phyloP scores from a whole-genome alignment of 2,329 filamentous ascomycete species.

The Apiospora malaysiana region DNA sequence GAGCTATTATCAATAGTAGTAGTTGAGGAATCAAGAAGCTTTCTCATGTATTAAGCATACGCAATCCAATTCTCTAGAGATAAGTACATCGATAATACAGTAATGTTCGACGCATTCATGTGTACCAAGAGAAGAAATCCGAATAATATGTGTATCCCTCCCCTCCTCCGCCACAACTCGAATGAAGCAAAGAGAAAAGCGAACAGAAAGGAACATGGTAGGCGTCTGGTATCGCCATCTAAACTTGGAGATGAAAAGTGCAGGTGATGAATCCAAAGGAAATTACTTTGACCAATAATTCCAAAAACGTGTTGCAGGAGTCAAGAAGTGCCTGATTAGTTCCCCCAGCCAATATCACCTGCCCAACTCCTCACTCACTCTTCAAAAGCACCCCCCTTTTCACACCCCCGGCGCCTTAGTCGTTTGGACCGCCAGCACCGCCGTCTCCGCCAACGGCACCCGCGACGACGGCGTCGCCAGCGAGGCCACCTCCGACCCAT shows the following conservation, averaged over 20 bases:
- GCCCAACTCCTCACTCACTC: background rate
- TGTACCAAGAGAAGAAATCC: background rate
- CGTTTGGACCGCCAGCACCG: background rate
- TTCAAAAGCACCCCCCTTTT: background rate
- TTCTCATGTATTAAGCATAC: background rate
- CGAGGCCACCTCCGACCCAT: background rate
- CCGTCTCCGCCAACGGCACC: conserved; percentile 6
- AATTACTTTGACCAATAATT: background rate
- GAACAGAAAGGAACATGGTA: too few relatives aligned
- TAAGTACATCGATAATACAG: conserved; percentile 8
- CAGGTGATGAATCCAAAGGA: background rate
- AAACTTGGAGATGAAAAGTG: background rate
- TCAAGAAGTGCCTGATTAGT: conserved; percentile 7
- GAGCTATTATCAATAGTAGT: background rate
- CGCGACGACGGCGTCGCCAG: background rate
- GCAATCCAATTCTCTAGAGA: background rate
- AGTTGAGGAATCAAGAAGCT: background rate
- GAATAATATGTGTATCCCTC: background rate
- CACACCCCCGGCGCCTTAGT: background rate
- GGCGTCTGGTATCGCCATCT: too few relatives aligned
- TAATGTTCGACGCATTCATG: conserved; percentile 18
- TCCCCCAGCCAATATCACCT: background rate
- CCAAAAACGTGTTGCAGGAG: background rate
- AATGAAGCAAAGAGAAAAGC: background rate
- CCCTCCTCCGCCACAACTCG: background rate